Evolutionary conservation across 768 basidiomycete genomes (phyloP), one percentile per base, ranked within the genome.

Genomic region (Podaxis sp.): DNA sequence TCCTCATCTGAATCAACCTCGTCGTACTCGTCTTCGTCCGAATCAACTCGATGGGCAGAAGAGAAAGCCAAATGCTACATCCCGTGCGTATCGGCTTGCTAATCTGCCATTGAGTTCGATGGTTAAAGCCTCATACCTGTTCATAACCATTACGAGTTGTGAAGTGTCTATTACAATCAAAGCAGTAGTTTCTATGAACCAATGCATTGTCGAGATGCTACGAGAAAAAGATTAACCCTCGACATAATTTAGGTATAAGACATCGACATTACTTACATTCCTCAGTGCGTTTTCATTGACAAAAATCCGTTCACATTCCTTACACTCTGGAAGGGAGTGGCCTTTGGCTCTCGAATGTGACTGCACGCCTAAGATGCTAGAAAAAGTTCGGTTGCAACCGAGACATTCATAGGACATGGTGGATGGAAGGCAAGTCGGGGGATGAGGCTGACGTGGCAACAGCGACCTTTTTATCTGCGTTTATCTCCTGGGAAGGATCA

Each of bases 271-370:
- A 27, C 61, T 37, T 50, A 62, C 61, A 38, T 56, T 38, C 12
- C 2, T 56, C 47, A 62, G 15, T 12, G 46, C 36, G 15, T 50
- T 38, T 19, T 25, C 22, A 29, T 55, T 51, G 15, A 62, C 43
- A n/a, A 62, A 62, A 8, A 27, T 9, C 36, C 61, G 55, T 3
- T 62, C 54, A 22, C 61, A 62, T 12, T 50, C 12, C 33, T 47
- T 8, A 22, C 55, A 62, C 55, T 62, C 61, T 27, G 54, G 29
- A 27, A 55, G 19, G 9, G 8, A 9, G 56, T 62, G 61, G 2
- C 54, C 61, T 50, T 62, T 62, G 38, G 54, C 61, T 41, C 61
- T 62, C 22, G 54, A 55, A n/a, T 62, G 61, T 36, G 61, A 62
- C 61, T 56, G 54, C 51, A 17, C 61, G 15, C 12, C 46, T 17